Base-by-base conservation (phyloP, 2,329 filamentous ascomycete genomes). In the Aureobasidium sp. region DNA sequence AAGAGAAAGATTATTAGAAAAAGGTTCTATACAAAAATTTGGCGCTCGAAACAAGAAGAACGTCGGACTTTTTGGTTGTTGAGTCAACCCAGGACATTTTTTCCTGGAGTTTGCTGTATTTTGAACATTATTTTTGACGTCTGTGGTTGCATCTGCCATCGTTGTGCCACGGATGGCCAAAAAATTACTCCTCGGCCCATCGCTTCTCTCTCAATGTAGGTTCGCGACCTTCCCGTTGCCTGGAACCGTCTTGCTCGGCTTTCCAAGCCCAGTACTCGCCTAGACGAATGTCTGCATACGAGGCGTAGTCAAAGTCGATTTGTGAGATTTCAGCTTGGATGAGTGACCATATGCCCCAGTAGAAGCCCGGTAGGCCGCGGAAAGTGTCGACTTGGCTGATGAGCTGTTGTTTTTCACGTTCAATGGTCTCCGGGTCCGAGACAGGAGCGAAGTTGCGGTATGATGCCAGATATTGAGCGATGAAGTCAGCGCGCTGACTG, bases 261-360 rank as follows among this genome's bases (percentile, higher is more conserved):
- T 92, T 90, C 91, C 91, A 97, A 4, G 88, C 91, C 83, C 88
- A 96, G 76, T 97, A 97, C 77, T 97, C 94, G 56, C 89, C 87
- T 6, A 99, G 79, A 61, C 94, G 82, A 17, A 88, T 76, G 74
- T 97, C 90, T 12, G 94, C 93, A 73, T 97, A 99, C 9, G 83
- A 85, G 47, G 91, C 90, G 73, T 99, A 99, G 76, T 99, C 92
- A 71, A 99, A 99, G 72, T 97, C 90, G 69, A 99, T 99, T 66
- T 93, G 85, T 12, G 90, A 96, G 67, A 99, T 97, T 61, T 85
- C 89, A 2, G 92, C 89, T 78, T 99, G 94, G 67, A 99, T 97
- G 66, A 95, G 79, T 8, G 91, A 89, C 94, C 94, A 99, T 63
- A 97, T 91, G 27, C 94, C 94, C 92, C 85, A 88, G 71, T 86